phyloP scores from a whole-genome alignment of 495 filamentous ascomycete species.

The Schizothecium vesticola region DNA sequence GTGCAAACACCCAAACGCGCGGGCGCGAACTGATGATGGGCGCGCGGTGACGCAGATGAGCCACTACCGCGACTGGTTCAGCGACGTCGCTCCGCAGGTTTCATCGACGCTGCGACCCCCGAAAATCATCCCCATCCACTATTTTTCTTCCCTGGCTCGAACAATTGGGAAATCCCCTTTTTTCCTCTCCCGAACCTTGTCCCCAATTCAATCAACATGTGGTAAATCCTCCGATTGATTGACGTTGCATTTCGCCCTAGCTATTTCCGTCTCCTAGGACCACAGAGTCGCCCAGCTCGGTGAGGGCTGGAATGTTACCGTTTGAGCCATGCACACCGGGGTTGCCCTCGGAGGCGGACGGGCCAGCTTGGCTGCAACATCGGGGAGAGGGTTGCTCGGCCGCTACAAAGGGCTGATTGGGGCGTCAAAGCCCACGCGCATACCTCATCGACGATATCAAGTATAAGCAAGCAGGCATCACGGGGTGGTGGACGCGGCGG shows the following conservation, averaged over 20 bases:
- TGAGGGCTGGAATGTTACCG: background rate
- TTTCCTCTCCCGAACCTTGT: background rate
- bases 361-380: background rate
- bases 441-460: background rate
- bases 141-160: background rate
- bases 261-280: background rate
- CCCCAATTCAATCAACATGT: background rate
- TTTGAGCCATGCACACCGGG: background rate
- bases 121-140: background rate
- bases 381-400: background rate
- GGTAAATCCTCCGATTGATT: conserved; percentile 1
- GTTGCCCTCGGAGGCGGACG: background rate
- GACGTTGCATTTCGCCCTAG: background rate
- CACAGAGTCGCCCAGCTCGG: background rate
- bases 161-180: background rate
- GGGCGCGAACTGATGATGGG: background rate
- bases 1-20: background rate
- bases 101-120: background rate
- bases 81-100: background rate
- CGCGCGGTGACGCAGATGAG: background rate
- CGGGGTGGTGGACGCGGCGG: background rate
- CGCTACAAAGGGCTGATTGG: background rate
- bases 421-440: background rate
- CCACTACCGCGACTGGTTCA: background rate
- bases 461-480: background rate